Evolutionary conservation across 441 rosid species (phyloP).

Genomic region (Jatropha multifida): DNA sequence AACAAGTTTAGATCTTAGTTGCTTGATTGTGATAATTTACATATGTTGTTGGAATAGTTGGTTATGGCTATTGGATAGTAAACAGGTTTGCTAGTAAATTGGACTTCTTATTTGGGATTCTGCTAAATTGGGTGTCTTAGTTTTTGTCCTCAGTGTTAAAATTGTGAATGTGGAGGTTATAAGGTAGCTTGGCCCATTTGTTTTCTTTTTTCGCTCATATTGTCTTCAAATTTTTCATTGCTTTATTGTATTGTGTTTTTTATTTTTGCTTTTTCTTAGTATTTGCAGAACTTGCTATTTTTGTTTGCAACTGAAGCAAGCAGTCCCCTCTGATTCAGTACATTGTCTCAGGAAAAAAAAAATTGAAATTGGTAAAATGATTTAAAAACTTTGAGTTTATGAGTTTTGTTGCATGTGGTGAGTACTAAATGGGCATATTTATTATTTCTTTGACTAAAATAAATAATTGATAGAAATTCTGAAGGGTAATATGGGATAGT

Average conservation of each 20-base stretch:
- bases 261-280: neutral
- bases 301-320: neutral
- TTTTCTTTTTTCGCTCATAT: neutral
- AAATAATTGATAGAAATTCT: neutral
- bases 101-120: neutral
- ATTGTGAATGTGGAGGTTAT: slow-evolving; percentile 1
- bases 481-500: slow-evolving; percentile 3
- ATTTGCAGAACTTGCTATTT: too few species aligned
- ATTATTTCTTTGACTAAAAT: neutral
- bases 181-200: neutral
- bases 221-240: too few species aligned
- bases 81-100: neutral
- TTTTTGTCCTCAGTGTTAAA: neutral
- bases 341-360: neutral
- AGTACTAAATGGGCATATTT: neutral
- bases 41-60: slow-evolving; percentile 3
- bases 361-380: neutral
- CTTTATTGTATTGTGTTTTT: neutral
- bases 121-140: neutral
- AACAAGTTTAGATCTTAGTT: slow-evolving; percentile 19
- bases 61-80: too few species aligned
- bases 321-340: neutral
- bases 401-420: neutral
- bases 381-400: neutral
- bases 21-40: neutral